A percentile compares a stretch with the other conserved stretches of the same genome.
Conservation (phyloP, 768 basidiomycete genomes). For the Crepidotus variabilis region DNA sequence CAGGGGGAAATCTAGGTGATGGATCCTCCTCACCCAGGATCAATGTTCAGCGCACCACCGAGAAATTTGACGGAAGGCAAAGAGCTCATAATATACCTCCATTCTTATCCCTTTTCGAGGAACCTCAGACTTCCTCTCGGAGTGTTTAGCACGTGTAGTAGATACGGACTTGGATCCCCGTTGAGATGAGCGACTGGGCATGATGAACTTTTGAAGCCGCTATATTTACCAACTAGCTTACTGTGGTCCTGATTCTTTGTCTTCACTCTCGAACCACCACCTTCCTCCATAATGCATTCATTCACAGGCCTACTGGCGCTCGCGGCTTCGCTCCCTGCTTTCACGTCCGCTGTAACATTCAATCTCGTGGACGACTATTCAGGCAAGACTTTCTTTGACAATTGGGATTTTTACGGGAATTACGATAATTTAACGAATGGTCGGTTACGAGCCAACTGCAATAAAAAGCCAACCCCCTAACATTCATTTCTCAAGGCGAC, state of each 20-base stretch:
- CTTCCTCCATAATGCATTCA: not conserved
- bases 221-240: not conserved
- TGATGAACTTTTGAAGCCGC: no score
- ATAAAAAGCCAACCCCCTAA: not conserved
- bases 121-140: no score
- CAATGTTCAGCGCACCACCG: no score
- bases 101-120: no score
- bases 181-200: no score
- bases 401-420: constrained; percentile 31
- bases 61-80: no score
- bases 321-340: not conserved
- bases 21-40: no score
- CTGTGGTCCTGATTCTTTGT: not conserved
- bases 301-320: not conserved
- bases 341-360: constrained; percentile 5
- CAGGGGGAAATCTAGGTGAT: no score
- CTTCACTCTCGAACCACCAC: not conserved
- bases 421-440: constrained; percentile 42
- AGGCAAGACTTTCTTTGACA: constrained; percentile 19
- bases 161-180: no score
- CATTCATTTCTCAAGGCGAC: constrained; percentile 33
- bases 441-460: constrained; percentile 4
- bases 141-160: no score
- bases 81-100: no score
- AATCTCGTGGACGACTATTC: constrained; percentile 20